Evolutionary conservation across 139 green algal genomes (phyloP).

Genomic region (Micromonas commoda): DNA sequence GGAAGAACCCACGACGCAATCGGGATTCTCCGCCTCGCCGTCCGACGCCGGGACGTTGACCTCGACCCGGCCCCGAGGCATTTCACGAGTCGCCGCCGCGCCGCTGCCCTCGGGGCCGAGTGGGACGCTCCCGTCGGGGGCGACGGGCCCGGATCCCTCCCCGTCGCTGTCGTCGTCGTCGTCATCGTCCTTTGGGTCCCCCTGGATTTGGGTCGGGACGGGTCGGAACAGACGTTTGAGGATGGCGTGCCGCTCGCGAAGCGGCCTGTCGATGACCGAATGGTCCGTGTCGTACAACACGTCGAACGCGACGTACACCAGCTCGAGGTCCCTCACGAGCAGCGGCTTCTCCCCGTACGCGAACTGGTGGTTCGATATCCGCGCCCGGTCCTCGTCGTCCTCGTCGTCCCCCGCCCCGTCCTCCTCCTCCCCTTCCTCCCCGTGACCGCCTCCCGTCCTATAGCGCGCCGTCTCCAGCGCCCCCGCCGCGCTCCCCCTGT

Average conservation of each 20-base stretch:
- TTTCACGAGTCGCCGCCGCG: neutral
- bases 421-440: neutral
- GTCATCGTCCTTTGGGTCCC: neutral
- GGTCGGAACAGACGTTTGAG: constrained; percentile 39
- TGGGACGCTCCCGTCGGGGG: neutral
- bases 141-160: constrained; percentile 36
- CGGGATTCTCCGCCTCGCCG: neutral
- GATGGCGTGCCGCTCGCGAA: constrained; percentile 52
- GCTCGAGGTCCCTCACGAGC: constrained; percentile 41
- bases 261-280: constrained; percentile 34
- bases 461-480: too few species aligned
- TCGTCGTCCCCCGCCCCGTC: neutral
- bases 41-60: neutral
- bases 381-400: neutral
- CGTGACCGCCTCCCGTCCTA: neutral
- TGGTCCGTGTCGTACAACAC: constrained; percentile 57
- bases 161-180: constrained; percentile 15
- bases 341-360: neutral
- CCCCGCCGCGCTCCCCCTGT: neutral
- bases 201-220: neutral
- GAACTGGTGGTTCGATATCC: neutral
- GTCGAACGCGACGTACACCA: constrained; percentile 76
- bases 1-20: neutral
- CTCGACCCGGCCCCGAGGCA: too few species aligned
- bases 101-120: neutral